Percentiles rank a stretch among this genome's conserved stretches.
These are phyloP conservation scores for Dryas alaskensis DNA, from an alignment of 306 rosid genomes.

Conservation along the genomic window DNA sequence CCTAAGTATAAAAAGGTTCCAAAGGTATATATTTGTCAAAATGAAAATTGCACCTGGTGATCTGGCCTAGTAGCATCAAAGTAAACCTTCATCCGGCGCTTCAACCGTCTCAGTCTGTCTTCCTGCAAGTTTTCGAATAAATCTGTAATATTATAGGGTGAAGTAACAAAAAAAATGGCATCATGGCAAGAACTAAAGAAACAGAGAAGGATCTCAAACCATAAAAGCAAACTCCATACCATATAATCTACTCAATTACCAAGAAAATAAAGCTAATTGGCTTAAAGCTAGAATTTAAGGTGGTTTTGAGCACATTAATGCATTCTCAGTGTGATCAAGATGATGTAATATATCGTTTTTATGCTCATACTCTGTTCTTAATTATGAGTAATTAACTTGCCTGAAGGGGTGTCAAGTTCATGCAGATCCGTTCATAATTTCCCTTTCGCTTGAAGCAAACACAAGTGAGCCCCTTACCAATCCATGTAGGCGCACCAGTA, in stretches of 20 bases:
- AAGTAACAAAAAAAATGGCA: neutral
- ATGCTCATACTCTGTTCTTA: neutral
- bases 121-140: constrained; percentile 45
- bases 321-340: neutral
- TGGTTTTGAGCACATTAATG: neutral
- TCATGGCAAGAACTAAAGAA: constrained; percentile 1
- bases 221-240: too few species aligned
- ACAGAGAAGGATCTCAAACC: neutral
- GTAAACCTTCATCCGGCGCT: constrained; percentile 63
- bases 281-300: neutral
- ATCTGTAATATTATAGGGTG: neutral
- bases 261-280: neutral
- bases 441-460: constrained; percentile 90
- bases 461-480: constrained; percentile 80
- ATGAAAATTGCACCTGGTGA: constrained; percentile 56
- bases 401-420: constrained; percentile 71
- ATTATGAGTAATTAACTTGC: constrained; percentile 28
- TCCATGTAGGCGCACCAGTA: constrained; percentile 61
- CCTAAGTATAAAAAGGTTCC: neutral
- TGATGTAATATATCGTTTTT: neutral
- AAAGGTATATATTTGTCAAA: neutral
- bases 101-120: constrained; percentile 59
- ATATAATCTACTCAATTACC: neutral
- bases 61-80: constrained; percentile 71
- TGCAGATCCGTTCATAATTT: constrained; percentile 54